Evolutionary conservation across 768 basidiomycete species (phyloP), one percentile per base, ranked within the genome.

Genomic region (Clathrus columnatus): DNA sequence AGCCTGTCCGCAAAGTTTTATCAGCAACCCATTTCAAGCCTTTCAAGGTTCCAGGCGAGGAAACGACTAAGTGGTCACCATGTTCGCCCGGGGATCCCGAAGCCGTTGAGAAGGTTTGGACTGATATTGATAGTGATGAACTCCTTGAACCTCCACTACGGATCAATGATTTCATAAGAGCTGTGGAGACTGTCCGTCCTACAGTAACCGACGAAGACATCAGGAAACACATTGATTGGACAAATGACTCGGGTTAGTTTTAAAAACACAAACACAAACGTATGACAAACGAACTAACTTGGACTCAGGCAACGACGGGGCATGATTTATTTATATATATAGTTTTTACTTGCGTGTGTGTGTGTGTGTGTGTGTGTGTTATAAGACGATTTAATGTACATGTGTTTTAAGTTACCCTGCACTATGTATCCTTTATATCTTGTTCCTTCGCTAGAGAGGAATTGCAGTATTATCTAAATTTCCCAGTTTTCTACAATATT

Each of bases 1-100:
- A 98, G 66, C 95, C 95, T 1, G 90, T 99, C 14, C 83, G 95
- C 51, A 98, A 99, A 67, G 91, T 99, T 45, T 81, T 97, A 48
- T 83, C 85, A 20, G 93, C 96, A 1, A 96, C 93, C 0, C 95
- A 99, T 70, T 99, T 99, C 73, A 92, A 92, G 66, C 74, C 69
- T 28, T 73, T 81, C 21, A 56, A 60, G 1, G 73, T 72, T 10
- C 65, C 61, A 7, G 64, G 62, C 17, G 65, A 63, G 27, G 58
- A 54, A 16, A 61, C 61, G 44, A 56, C 50, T 69, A 93, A 84
- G 70, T 95, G 81, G 85, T 97, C 93, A 20, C 96, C 96, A 1
- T 99, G 96, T 67, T 97, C 94, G 1, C 94, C 96, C 1, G 94
- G 95, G 7, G 92, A 94, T 61, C 75, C 82, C 0, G 81, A 81